These are phyloP conservation scores for Immersiporthe knoxdaviesiana DNA, from an alignment of 2,329 filamentous ascomycete species.

Conservation along the genomic window DNA sequence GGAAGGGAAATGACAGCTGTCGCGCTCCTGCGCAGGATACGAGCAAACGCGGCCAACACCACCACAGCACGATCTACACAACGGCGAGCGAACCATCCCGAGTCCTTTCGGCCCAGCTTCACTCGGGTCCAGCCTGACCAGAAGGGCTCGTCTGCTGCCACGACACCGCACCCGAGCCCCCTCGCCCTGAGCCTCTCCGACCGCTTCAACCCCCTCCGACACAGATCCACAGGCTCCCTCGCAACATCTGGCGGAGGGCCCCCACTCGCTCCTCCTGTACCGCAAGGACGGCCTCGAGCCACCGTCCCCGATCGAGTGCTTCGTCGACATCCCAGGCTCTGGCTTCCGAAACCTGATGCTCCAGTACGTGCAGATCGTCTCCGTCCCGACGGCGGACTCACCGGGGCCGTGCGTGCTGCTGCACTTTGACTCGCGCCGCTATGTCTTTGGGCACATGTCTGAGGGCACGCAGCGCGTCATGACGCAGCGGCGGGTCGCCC, in stretches of 20 bases:
- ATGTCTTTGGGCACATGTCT: slow-evolving; percentile 79
- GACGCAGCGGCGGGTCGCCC: slow-evolving; percentile 65
- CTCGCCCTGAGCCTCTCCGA: background rate
- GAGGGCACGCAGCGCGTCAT: slow-evolving; percentile 85
- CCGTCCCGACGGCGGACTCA: slow-evolving; percentile 86
- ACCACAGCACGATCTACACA: background rate
- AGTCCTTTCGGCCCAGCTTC: background rate
- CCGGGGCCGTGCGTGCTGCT: slow-evolving; percentile 77
- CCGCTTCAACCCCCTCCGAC: background rate
- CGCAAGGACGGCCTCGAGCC: background rate
- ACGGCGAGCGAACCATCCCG: background rate
- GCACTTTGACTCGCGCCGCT: slow-evolving; percentile 80
- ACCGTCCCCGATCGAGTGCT: background rate
- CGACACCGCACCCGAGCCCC: background rate
- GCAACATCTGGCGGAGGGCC: background rate
- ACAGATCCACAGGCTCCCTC: slow-evolving; percentile 9
- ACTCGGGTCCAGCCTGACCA: background rate
- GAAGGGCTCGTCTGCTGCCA: background rate
- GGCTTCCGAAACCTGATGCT: slow-evolving; percentile 58
- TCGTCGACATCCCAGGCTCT: slow-evolving; percentile 14
- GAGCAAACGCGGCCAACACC: background rate
- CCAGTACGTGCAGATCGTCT: slow-evolving; percentile 73
- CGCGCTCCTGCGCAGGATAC: background rate
- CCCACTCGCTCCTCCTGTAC: slow-evolving; percentile 16
- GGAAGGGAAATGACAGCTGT: slow-evolving; percentile 7